phyloP scores from a whole-genome alignment of 2,329 filamentous ascomycete genomes.

The Juglanconis oblonga region DNA sequence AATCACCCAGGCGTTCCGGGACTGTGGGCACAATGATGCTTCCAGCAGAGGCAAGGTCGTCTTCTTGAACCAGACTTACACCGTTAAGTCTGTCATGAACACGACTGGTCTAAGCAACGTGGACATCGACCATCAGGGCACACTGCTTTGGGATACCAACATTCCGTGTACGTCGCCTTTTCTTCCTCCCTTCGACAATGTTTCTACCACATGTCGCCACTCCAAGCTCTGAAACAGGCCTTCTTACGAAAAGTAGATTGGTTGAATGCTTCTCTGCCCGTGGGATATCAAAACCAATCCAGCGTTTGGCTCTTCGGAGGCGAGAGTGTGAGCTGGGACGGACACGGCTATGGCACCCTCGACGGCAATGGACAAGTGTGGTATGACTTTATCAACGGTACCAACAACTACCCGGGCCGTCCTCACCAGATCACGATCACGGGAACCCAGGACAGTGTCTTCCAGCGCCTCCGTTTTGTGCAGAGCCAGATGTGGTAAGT shows the following conservation, averaged over 20 bases:
- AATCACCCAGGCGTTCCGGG: constrained; percentile 24
- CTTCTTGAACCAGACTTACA: constrained; percentile 25
- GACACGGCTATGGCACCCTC: constrained; percentile 35
- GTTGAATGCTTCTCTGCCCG: constrained; percentile 34
- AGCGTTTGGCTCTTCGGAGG: constrained; percentile 41
- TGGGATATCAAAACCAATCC: constrained; percentile 42
- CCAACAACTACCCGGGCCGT: constrained; percentile 29
- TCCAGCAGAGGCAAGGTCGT: constrained; percentile 22
- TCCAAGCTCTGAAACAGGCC: too few species aligned
- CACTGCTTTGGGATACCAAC: constrained; percentile 20
- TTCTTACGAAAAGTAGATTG: constrained; percentile 25
- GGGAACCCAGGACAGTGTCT: constrained; percentile 8
- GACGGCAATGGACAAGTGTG: constrained; percentile 30
- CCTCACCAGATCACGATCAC: constrained; percentile 27
- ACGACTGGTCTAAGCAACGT: constrained; percentile 26
- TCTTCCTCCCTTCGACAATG: too few species aligned
- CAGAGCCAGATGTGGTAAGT: constrained; percentile 19
- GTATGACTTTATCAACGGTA: constrained; percentile 26
- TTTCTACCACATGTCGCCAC: too few species aligned
- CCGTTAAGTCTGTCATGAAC: constrained; percentile 23
- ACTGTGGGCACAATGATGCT: constrained; percentile 24
- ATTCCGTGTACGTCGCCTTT: constrained; percentile 16
- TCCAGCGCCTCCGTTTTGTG: constrained; percentile 12
- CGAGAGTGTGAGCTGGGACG: constrained; percentile 36
- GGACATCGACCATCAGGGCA: constrained; percentile 26